Evolutionary conservation across 1,284 basidiomycete genomes (phyloP), one percentile per base, ranked within the genome.

Genomic region (Ustilago shanxiensis): DNA sequence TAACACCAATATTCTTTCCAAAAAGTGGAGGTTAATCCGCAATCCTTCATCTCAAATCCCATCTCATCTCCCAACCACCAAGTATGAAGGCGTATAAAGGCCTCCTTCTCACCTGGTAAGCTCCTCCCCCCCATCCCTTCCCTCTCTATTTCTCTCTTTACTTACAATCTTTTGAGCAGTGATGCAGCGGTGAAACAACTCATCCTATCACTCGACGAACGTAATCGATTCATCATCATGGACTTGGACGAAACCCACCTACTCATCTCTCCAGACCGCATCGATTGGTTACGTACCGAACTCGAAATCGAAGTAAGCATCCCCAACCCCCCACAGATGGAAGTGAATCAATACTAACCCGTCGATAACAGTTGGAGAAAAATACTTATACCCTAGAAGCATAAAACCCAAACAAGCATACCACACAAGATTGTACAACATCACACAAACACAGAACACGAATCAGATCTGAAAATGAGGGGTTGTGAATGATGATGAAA

Each of bases 121-220:
- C 80, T 14, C n/a, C n/a, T 33, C 55, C 45, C 2, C 28, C 33
- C 31, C 41, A 14, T 5, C n/a, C 26, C 14, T 26, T 28, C 28
- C 47, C 13, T 24, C 26, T n/a, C 14, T 41, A 41, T 14, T 20
- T 44, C 41, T 20, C n/a, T 14, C 16, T 10, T 11, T 3, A 37
- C 41, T 14, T 14, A 16, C 7, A 39, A 16, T 18, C 14, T 20
- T 28, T 16, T 8, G 7, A 0, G 0, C 81, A 94, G 94, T 82
- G 93, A 95, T 85, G 90, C 93, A 6, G 94, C 93, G 3, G 93
- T 95, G 60, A 95, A 95, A 87, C 93, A 95, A 85, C 94, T 95
- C 62, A 89, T 95, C 29, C 88, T 95, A 41, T 88, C 90, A 16
- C 90, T 95, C 89, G 93, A 95, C 86, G 92, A 94, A 86, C 67